These are phyloP conservation scores for Plasmodium fragile DNA, from an alignment of 169 alveolate species.

Conservation along the genomic window DNA sequence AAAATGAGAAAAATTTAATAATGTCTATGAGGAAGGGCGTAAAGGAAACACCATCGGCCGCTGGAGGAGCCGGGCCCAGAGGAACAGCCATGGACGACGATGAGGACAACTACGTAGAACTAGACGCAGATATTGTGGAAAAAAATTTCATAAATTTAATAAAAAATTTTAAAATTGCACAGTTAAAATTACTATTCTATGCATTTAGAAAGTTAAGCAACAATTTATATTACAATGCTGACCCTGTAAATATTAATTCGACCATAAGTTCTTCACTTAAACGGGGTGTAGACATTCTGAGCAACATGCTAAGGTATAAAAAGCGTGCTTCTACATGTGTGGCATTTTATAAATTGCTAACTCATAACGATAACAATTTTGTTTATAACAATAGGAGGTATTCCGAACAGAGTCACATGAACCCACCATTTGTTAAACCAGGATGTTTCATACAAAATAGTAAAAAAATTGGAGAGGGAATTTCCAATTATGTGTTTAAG, in stretches of 20 bases:
- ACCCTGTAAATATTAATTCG: background rate
- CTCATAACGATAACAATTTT: constrained; percentile 20
- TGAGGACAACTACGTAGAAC: constrained; percentile 47
- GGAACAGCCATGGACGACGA: background rate
- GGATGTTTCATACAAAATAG: background rate
- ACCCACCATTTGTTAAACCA: constrained; percentile 5
- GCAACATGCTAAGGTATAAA: constrained; percentile 35
- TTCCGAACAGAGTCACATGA: constrained; percentile 6
- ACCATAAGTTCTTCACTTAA: constrained; percentile 18
- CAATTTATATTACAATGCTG: constrained; percentile 23
- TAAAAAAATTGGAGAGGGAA: constrained; percentile 17
- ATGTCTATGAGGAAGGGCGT: constrained; percentile 38
- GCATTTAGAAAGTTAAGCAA: constrained; percentile 69
- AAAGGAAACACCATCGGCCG: background rate
- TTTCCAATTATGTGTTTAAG: constrained; percentile 43
- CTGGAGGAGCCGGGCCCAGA: background rate
- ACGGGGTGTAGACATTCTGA: constrained; percentile 35
- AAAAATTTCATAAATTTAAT: constrained; percentile 61
- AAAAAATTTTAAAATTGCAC: constrained; percentile 67
- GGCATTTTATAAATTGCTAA: constrained; percentile 48
- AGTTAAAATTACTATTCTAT: constrained; percentile 36
- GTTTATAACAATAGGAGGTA: constrained; percentile 28
- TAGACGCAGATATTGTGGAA: constrained; percentile 75
- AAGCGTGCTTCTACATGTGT: background rate
- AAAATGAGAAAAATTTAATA: constrained; percentile 37